phyloP scores from a whole-genome alignment of 148 eudicot genomes.

The Dianthus caryophyllus region DNA sequence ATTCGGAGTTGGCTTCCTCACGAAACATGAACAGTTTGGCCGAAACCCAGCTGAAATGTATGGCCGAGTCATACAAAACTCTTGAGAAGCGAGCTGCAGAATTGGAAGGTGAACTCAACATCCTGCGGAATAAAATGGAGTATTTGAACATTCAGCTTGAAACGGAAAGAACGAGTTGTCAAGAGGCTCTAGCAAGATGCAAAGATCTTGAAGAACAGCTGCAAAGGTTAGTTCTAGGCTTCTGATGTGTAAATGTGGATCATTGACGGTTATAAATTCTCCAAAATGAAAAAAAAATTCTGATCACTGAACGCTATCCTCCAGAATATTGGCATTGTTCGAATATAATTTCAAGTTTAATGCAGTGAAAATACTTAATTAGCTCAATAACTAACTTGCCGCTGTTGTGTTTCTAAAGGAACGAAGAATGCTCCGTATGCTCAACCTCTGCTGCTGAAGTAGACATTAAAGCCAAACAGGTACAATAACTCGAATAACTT shows the following conservation, averaged over 20 bases:
- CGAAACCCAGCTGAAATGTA: constrained; percentile 96
- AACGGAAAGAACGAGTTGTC: constrained; percentile 54
- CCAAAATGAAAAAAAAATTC: too few species aligned
- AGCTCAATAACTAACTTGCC: constrained; percentile 9
- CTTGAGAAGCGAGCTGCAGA: constrained; percentile 76
- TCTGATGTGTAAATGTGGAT: background rate
- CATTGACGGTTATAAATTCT: background rate
- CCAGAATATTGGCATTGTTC: background rate
- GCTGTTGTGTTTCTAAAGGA: constrained; percentile 37
- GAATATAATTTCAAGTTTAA: background rate
- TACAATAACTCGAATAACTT: constrained; percentile 17
- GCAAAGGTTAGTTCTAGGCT: constrained; percentile 62
- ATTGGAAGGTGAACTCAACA: constrained; percentile 59
- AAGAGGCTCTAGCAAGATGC: constrained; percentile 62
- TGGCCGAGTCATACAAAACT: constrained; percentile 88
- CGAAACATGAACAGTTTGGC: constrained; percentile 70
- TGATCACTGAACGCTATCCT: background rate
- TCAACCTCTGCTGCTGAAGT: constrained; percentile 39
- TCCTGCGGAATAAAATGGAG: constrained; percentile 45
- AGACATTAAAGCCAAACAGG: constrained; percentile 59
- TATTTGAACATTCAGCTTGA: constrained; percentile 58
- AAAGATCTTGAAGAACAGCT: constrained; percentile 73
- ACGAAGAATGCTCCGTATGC: constrained; percentile 39
- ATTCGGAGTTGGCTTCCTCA: constrained; percentile 61
- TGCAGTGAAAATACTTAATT: background rate